Percentiles rank a stretch among this genome's conserved stretches.
phyloP scores from a whole-genome alignment of 805 yeast species.

The Barnettozyma sucrosica region DNA sequence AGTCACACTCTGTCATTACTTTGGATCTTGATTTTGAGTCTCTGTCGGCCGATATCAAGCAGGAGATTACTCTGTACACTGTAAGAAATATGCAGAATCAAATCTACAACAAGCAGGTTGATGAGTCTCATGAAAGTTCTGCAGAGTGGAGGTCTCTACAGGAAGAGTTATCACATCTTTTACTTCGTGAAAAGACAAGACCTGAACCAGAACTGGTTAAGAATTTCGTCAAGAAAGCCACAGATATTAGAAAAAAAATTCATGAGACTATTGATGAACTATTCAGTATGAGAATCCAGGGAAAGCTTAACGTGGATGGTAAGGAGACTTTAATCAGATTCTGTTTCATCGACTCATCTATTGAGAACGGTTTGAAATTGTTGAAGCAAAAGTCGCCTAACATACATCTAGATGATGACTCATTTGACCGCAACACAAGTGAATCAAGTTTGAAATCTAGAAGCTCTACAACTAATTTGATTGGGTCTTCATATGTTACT shows the following conservation, averaged over 20 bases:
- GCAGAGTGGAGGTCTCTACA: slow-evolving; percentile 56
- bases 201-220: slow-evolving; percentile 25
- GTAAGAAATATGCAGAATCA: slow-evolving; percentile 74
- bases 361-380: slow-evolving; percentile 45
- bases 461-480: slow-evolving; percentile 16
- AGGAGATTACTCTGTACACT: slow-evolving; percentile 67
- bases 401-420: slow-evolving; percentile 1
- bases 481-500: slow-evolving; percentile 23
- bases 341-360: slow-evolving; percentile 64
- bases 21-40: slow-evolving; percentile 58
- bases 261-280: slow-evolving; percentile 50
- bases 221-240: slow-evolving; percentile 34
- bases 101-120: slow-evolving; percentile 26
- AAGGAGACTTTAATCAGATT: slow-evolving; percentile 72
- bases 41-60: slow-evolving; percentile 53
- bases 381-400: slow-evolving; percentile 26
- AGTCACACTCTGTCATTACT: slow-evolving; percentile 55
- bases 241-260: slow-evolving; percentile 33
- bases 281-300: slow-evolving; percentile 49
- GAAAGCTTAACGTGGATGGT: slow-evolving; percentile 59
- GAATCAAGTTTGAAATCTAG: slow-evolving; percentile 11
- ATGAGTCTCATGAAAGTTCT: not conserved
- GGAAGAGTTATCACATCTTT: slow-evolving; percentile 33
- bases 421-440: not conserved
- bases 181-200: slow-evolving; percentile 33